Evolutionary conservation across 2,329 filamentous ascomycete species (phyloP).

Genomic region (Xylaria sp.): DNA sequence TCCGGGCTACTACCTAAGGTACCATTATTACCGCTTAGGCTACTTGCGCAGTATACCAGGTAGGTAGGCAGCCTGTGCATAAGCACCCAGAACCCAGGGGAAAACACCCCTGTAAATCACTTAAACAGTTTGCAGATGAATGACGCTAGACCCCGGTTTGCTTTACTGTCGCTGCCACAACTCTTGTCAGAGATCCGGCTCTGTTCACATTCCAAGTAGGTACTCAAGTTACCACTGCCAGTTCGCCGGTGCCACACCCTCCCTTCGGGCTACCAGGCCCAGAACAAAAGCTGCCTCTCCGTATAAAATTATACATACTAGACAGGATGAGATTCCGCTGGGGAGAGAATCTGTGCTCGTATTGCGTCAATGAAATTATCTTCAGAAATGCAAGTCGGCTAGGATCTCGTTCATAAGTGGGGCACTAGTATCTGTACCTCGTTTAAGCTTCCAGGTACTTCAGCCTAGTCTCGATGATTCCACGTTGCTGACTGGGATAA

Average conservation of each 20-base stretch:
- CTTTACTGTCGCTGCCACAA: conserved; percentile 22
- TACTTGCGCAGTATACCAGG: too few relatives aligned
- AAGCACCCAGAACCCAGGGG: too few relatives aligned
- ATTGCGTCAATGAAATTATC: conserved; percentile 6
- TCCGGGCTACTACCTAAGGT: too few relatives aligned
- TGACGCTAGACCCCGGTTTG: background rate
- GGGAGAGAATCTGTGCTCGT: conserved; percentile 15
- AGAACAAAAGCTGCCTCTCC: conserved; percentile 4
- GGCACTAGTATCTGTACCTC: conserved; percentile 9
- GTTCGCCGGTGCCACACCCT: too few relatives aligned
- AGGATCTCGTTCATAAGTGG: conserved; percentile 8
- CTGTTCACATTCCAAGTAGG: background rate
- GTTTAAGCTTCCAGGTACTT: conserved; percentile 2
- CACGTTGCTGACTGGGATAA: conserved; percentile 17
- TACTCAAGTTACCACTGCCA: background rate
- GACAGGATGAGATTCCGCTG: background rate
- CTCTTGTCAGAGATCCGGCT: background rate
- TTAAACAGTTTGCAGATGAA: conserved; percentile 20
- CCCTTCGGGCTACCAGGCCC: background rate
- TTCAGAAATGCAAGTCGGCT: conserved; percentile 6
- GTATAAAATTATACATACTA: background rate
- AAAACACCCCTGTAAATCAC: conserved; percentile 11
- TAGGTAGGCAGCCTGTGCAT: too few relatives aligned
- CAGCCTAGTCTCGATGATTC: conserved; percentile 10
- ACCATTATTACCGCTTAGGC: background rate